These are phyloP conservation scores for Microbotryum scabiosae DNA, from an alignment of 1,284 basidiomycete species.

Conservation along the genomic window DNA sequence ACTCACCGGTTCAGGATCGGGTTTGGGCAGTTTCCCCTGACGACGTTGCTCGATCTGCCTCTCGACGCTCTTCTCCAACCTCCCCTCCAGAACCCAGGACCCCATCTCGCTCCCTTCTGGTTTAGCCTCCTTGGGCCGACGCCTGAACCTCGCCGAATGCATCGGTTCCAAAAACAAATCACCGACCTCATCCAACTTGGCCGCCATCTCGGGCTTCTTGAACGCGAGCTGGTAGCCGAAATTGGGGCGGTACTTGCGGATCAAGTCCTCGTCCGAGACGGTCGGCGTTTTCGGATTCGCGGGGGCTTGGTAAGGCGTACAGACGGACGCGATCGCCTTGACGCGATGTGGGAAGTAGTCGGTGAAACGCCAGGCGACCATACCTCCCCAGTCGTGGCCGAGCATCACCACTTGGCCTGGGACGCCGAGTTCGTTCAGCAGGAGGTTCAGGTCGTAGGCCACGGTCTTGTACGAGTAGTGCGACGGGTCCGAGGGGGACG, in stretches of 20 bases:
- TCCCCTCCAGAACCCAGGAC: conserved; percentile 16
- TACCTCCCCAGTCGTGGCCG: conserved; percentile 35
- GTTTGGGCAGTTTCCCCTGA: conserved; percentile 1
- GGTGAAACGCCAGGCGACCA: conserved; percentile 32
- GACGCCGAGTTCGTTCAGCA: conserved; percentile 19
- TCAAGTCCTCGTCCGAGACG: conserved; percentile 13
- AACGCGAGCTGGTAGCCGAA: conserved; percentile 34
- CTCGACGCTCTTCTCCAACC: conserved; percentile 10
- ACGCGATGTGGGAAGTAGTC: conserved; percentile 30
- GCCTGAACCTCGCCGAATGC: conserved; percentile 9
- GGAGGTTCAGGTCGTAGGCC: conserved; percentile 25
- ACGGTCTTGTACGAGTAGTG: conserved; percentile 26
- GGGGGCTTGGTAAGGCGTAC: conserved; percentile 31
- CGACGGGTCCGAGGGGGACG: conserved; percentile 15
- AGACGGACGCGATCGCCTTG: conserved; percentile 25
- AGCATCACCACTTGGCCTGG: conserved; percentile 22
- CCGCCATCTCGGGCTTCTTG: background rate
- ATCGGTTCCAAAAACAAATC: conserved; percentile 19
- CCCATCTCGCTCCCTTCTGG: conserved; percentile 3
- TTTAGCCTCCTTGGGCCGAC: background rate
- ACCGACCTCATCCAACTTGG: conserved; percentile 24
- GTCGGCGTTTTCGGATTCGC: conserved; percentile 2
- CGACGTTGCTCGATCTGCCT: conserved; percentile 3
- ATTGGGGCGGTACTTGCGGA: conserved; percentile 22
- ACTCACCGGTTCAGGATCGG: conserved; percentile 17